Conservation (phyloP, 345 rosid species). For the Eucalyptus paniculata region DNA sequence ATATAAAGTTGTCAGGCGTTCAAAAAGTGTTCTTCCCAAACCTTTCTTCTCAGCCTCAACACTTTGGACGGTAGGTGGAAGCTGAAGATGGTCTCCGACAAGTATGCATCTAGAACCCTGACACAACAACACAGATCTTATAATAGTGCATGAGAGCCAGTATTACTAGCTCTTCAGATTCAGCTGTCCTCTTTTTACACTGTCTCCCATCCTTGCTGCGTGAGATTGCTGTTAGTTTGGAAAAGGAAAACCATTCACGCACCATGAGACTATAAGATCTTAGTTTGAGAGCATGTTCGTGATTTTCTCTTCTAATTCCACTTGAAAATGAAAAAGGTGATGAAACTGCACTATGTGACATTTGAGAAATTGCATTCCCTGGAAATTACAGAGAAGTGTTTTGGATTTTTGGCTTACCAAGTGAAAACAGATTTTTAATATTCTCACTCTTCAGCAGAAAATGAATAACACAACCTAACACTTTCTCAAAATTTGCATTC, state of each 20-base stretch:
- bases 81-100: conserved; percentile 95
- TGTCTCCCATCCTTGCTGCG: neutral
- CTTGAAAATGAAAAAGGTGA: neutral
- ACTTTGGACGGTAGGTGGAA: conserved; percentile 92
- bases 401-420: neutral
- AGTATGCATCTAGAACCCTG: conserved; percentile 91
- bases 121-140: neutral
- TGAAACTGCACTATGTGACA: neutral
- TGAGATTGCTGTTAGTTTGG: neutral
- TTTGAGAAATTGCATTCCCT: neutral
- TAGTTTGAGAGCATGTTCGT: neutral
- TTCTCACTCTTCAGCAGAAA: neutral
- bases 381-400: neutral
- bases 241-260: neutral
- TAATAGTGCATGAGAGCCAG: neutral
- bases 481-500: neutral
- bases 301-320: neutral
- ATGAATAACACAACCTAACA: neutral
- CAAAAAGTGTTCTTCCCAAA: conserved; percentile 87
- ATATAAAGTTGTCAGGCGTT: conserved; percentile 70
- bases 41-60: conserved; percentile 95
- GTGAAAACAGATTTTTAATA: neutral
- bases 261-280: neutral
- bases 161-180: neutral
- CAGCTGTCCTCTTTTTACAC: neutral